Percentiles rank a stretch among this genome's conserved stretches.
Evolutionary conservation across 768 basidiomycete species (phyloP).

Genomic region (Paxillus involutus): DNA sequence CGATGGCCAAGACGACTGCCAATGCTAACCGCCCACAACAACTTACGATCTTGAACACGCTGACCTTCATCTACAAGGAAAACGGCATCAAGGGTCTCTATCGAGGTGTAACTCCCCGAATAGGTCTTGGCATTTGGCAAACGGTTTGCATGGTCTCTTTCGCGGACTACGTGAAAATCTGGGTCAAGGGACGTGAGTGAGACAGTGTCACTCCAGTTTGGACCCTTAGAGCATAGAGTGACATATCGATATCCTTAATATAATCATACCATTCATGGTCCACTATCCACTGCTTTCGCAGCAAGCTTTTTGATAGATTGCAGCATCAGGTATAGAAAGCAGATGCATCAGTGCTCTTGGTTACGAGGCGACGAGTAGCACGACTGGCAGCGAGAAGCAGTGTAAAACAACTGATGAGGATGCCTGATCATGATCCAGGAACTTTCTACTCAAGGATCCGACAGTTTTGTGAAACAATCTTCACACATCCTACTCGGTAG

Average conservation of each 20-base stretch:
- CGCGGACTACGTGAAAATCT: slow-evolving; percentile 92
- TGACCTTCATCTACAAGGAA: slow-evolving; percentile 93
- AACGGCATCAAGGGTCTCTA: slow-evolving; percentile 97
- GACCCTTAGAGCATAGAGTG: slow-evolving; percentile 17
- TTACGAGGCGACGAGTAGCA: too few relatives aligned
- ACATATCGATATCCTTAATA: slow-evolving; percentile 17
- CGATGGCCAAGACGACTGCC: slow-evolving; percentile 81
- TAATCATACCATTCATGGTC: slow-evolving; percentile 9
- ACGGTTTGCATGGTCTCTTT: slow-evolving; percentile 99
- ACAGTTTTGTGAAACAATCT: too few relatives aligned
- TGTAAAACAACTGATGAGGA: neutral
- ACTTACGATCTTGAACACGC: slow-evolving; percentile 87
- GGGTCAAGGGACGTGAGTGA: slow-evolving; percentile 53
- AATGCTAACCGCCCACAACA: slow-evolving; percentile 85
- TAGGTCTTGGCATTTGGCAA: slow-evolving; percentile 96
- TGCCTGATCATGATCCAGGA: too few relatives aligned
- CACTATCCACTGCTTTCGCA: neutral
- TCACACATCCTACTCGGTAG: neutral
- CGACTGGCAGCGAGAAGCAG: neutral
- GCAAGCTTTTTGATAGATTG: too few relatives aligned
- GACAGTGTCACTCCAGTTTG: slow-evolving; percentile 2
- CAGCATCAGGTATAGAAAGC: too few relatives aligned
- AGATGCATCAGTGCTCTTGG: neutral
- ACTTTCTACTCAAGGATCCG: too few relatives aligned
- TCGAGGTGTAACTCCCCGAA: slow-evolving; percentile 95